Percentiles rank a stretch among this genome's conserved stretches.
Evolutionary conservation across 768 basidiomycete genomes (phyloP).

Genomic region (Auriscalpium microsporum): DNA sequence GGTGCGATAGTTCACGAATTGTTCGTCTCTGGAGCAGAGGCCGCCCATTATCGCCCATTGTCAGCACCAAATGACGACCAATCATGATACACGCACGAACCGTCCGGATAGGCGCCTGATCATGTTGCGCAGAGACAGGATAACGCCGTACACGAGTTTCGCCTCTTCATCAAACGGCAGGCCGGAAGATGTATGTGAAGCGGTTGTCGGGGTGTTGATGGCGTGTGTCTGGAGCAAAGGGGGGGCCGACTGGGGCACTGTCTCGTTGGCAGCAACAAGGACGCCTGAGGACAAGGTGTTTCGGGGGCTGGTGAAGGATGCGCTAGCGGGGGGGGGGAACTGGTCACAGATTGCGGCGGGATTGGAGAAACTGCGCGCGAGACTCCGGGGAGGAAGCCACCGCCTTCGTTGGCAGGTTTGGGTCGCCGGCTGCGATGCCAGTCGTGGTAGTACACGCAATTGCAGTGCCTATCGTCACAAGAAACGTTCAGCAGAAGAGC

Average conservation of each 20-base stretch:
- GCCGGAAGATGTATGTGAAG: slow-evolving; percentile 30
- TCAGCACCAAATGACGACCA: neutral
- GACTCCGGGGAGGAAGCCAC: slow-evolving; percentile 69
- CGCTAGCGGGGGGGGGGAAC: slow-evolving; percentile 25
- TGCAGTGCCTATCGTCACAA: slow-evolving; percentile 61
- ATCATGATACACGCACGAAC: slow-evolving; percentile 31
- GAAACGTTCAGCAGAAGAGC: neutral
- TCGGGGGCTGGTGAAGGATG: slow-evolving; percentile 43
- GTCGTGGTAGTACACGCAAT: slow-evolving; percentile 91
- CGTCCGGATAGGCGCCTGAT: slow-evolving; percentile 85
- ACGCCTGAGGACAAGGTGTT: slow-evolving; percentile 64
- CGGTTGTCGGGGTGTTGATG: slow-evolving; percentile 23
- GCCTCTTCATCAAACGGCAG: slow-evolving; percentile 95
- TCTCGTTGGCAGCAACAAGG: slow-evolving; percentile 50
- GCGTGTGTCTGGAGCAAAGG: slow-evolving; percentile 27
- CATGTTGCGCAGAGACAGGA: slow-evolving; percentile 89
- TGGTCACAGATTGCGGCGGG: slow-evolving; percentile 22
- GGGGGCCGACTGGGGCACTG: slow-evolving; percentile 23
- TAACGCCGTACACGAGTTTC: slow-evolving; percentile 94
- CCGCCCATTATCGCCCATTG: neutral
- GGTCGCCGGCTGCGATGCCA: slow-evolving; percentile 79
- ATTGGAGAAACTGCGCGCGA: slow-evolving; percentile 52
- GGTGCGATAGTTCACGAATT: slow-evolving; percentile 85
- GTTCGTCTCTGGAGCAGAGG: slow-evolving; percentile 60
- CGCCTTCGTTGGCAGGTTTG: slow-evolving; percentile 60